Conservation (phyloP, 208 protist genomes). For the Leishmania arabica region DNA sequence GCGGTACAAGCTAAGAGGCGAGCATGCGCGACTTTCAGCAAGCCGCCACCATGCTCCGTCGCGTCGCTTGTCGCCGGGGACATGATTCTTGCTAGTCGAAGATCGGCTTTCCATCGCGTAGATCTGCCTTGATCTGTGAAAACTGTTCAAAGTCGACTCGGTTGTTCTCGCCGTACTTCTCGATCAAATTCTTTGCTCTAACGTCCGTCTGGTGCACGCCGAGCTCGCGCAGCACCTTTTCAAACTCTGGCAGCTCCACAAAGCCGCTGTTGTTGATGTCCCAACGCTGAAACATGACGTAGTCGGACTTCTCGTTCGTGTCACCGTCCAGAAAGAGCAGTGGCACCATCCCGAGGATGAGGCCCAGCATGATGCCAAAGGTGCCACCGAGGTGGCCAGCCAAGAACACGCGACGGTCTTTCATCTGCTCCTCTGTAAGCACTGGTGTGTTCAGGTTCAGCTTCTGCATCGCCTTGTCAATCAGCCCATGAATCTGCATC, state of each 20-base stretch:
- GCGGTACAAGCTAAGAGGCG: background rate
- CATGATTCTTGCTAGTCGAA: slow-evolving; percentile 42
- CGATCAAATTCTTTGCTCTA: slow-evolving; percentile 50
- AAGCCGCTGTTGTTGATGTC: slow-evolving; percentile 78
- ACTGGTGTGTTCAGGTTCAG: slow-evolving; percentile 73
- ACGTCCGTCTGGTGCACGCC: slow-evolving; percentile 45
- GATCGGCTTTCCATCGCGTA: slow-evolving; percentile 67
- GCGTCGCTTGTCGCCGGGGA: background rate
- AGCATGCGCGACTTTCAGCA: no score
- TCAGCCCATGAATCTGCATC: slow-evolving; percentile 92
- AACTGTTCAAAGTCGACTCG: slow-evolving; percentile 82
- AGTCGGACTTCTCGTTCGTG: slow-evolving; percentile 76
- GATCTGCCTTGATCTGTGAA: slow-evolving; percentile 60
- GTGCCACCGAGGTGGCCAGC: slow-evolving; percentile 90
- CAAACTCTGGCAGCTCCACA: slow-evolving; percentile 71
- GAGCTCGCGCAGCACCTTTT: slow-evolving; percentile 58
- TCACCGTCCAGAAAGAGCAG: slow-evolving; percentile 77
- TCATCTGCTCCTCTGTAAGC: slow-evolving; percentile 88
- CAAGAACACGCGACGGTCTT: slow-evolving; percentile 77
- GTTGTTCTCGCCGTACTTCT: slow-evolving; percentile 69
- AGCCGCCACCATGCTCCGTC: background rate
- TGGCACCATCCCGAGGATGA: slow-evolving; percentile 87
- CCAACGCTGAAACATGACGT: slow-evolving; percentile 77
- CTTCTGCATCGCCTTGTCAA: slow-evolving; percentile 86
- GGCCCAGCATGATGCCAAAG: slow-evolving; percentile 84